phyloP scores from a whole-genome alignment of 192 early-diverging fungal genomes.

The Dissophora ornata region DNA sequence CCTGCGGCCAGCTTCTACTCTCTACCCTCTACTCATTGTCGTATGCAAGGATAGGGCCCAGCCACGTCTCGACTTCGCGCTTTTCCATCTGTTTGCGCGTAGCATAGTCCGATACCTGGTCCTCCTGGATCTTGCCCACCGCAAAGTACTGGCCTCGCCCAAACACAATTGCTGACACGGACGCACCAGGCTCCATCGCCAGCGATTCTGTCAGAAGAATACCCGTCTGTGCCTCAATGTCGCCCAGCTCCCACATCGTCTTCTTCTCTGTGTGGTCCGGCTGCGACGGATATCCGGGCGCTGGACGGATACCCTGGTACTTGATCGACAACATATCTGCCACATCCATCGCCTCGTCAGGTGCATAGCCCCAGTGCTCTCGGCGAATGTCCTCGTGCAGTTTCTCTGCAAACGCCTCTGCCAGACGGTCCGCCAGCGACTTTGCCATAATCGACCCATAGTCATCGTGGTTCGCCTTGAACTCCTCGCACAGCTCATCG shows the following conservation, averaged over 20 bases:
- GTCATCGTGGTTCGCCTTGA: conserved; percentile 86
- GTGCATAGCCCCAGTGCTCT: conserved; percentile 89
- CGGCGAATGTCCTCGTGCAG: conserved; percentile 92
- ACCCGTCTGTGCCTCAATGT: conserved; percentile 82
- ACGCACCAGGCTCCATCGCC: conserved; percentile 93
- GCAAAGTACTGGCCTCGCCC: conserved; percentile 84
- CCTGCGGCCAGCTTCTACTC: too few relatives aligned
- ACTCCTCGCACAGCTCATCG: conserved; percentile 86
- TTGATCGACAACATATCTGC: conserved; percentile 90
- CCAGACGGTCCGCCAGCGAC: conserved; percentile 93
- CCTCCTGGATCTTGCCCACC: conserved; percentile 93
- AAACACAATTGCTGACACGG: conserved; percentile 79
- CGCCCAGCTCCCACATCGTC: conserved; percentile 92
- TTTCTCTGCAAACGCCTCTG: conserved; percentile 91
- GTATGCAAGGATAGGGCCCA: conserved; percentile 53
- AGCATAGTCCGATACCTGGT: conserved; percentile 74
- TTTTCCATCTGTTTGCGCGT: conserved; percentile 48
- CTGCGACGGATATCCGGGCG: conserved; percentile 95
- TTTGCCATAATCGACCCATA: conserved; percentile 95
- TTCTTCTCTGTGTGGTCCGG: conserved; percentile 95
- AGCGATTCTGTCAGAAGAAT: conserved; percentile 92
- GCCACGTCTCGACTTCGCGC: conserved; percentile 56
- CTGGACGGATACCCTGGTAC: conserved; percentile 96
- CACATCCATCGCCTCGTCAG: conserved; percentile 78
- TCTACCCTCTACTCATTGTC: conserved; percentile 31